Conservation (phyloP, 2,329 filamentous ascomycete species). For the Coniochaeta ligniaria region DNA sequence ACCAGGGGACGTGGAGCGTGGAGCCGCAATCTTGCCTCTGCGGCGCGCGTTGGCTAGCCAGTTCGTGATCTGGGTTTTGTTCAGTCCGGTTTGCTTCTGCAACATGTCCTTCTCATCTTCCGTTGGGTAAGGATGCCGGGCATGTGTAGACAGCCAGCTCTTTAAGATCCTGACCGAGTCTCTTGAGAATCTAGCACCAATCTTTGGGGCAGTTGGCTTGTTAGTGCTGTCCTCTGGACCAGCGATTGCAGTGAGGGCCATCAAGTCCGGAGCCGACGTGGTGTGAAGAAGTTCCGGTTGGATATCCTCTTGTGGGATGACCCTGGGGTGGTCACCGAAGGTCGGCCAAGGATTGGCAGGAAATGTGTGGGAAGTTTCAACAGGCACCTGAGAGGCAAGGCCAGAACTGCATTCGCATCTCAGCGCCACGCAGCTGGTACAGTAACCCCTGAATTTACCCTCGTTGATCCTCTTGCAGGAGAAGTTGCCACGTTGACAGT, state of each 20-base stretch:
- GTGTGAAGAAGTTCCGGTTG: conserved; percentile 8
- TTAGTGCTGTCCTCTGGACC: conserved; percentile 3
- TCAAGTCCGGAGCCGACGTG: conserved; percentile 18
- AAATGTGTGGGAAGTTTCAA: conserved; percentile 30
- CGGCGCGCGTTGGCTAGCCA: conserved; percentile 89
- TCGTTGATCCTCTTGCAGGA: conserved; percentile 55
- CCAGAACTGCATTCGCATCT: conserved; percentile 52
- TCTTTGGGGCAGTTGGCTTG: conserved; percentile 42
- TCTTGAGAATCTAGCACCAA: conserved; percentile 69
- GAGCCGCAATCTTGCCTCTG: conserved; percentile 67
- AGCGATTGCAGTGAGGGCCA: conserved; percentile 12
- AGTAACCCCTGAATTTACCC: conserved; percentile 53
- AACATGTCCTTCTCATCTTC: conserved; percentile 80
- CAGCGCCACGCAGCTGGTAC: conserved; percentile 55
- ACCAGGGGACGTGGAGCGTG: conserved; percentile 63
- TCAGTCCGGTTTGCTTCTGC: conserved; percentile 71
- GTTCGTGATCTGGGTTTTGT: conserved; percentile 77
- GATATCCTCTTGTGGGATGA: conserved; percentile 29
- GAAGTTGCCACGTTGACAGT: conserved; percentile 45
- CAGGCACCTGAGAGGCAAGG: conserved; percentile 22
- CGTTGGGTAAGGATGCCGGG: conserved; percentile 78
- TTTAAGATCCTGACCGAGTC: conserved; percentile 76
- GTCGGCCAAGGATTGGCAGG: conserved; percentile 38
- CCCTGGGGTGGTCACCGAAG: conserved; percentile 34
- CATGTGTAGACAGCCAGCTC: conserved; percentile 75